Evolutionary conservation across 805 yeast species (phyloP), one percentile per base, ranked within the genome.

Genomic region (Blastobotrys parvus): DNA sequence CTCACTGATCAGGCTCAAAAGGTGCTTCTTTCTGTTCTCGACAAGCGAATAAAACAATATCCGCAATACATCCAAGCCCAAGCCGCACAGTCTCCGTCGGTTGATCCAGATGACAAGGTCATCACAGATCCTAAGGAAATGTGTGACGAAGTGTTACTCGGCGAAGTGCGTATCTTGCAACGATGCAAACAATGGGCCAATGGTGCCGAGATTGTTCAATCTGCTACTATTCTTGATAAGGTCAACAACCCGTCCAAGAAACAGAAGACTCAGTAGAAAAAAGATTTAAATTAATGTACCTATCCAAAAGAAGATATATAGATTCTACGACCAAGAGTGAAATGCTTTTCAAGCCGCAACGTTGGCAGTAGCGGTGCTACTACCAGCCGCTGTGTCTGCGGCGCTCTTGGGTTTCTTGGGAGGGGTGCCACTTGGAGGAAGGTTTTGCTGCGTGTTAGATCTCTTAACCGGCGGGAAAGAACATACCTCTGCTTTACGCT

Each of bases 401-500:
- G 21, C 16, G 42, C 46, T 19, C 17, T 35, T 39, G 31, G 29
- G 11, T 7, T 7, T 25, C 11, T 25, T 11, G 11, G 29, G 10
- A 25, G 29, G 29, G 11, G 29, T 8, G 29, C 29, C 11, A 11
- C 29, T 25, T 11, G 7, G 7, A 25, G 29, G 29, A 25, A 7
- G 29, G 7, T 25, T n/a, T n/a, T n/a, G n/a, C n/a, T n/a, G n/a
- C n/a, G n/a, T n/a, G n/a, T n/a, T n/a, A n/a, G n/a, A n/a, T n/a
- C n/a, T n/a, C n/a, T n/a, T n/a, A n/a, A n/a, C n/a, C n/a, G n/a
- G n/a, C n/a, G n/a, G n/a, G n/a, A n/a, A n/a, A n/a, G n/a, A n/a
- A n/a, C n/a, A n/a, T n/a, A n/a, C n/a, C n/a, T n/a, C n/a, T 27
- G 38, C 42, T 51, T 53, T 49, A 37, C 63, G 46, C 60, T 76